Evolutionary conservation across 345 rosid species (phyloP).

Genomic region (Laguncularia racemosa): DNA sequence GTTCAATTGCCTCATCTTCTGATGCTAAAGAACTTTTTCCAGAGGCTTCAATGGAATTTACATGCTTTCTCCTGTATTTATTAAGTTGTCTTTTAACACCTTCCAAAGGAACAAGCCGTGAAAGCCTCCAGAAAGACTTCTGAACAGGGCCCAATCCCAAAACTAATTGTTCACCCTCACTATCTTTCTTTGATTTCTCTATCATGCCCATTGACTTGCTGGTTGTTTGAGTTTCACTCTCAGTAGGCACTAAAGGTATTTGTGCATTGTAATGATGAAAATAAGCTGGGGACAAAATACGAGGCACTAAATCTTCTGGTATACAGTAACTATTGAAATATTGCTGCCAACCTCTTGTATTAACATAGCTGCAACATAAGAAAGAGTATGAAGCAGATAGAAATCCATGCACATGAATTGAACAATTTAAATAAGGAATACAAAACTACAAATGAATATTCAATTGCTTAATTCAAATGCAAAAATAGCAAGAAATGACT

Average conservation of each 20-base stretch:
- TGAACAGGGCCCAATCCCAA: slow-evolving; percentile 93
- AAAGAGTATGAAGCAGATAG: not conserved
- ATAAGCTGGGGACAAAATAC: slow-evolving; percentile 91
- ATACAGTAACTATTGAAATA: slow-evolving; percentile 93
- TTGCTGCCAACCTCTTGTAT: slow-evolving; percentile 87
- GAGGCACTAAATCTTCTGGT: slow-evolving; percentile 95
- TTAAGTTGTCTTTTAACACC: slow-evolving; percentile 56
- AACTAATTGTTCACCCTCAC: slow-evolving; percentile 65
- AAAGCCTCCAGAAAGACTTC: slow-evolving; percentile 91
- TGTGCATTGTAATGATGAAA: slow-evolving; percentile 88
- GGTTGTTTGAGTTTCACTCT: slow-evolving; percentile 23
- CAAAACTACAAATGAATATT: not conserved
- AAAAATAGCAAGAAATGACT: not conserved
- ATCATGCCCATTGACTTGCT: slow-evolving; percentile 19
- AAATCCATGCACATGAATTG: not conserved
- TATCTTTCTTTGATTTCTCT: slow-evolving; percentile 43
- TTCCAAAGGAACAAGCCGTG: slow-evolving; percentile 79
- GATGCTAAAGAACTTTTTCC: slow-evolving; percentile 33
- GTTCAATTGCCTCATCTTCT: slow-evolving; percentile 59
- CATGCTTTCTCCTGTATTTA: slow-evolving; percentile 49
- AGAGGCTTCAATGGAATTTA: slow-evolving; percentile 34
- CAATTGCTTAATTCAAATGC: slow-evolving; percentile 4
- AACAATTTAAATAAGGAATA: not conserved
- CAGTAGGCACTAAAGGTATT: slow-evolving; percentile 36
- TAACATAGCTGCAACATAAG: slow-evolving; percentile 56